A percentile compares a stretch with the other conserved stretches of the same genome.
Evolutionary conservation across 768 basidiomycete genomes (phyloP).

Genomic region (Chalciporus sphaerocephalus): DNA sequence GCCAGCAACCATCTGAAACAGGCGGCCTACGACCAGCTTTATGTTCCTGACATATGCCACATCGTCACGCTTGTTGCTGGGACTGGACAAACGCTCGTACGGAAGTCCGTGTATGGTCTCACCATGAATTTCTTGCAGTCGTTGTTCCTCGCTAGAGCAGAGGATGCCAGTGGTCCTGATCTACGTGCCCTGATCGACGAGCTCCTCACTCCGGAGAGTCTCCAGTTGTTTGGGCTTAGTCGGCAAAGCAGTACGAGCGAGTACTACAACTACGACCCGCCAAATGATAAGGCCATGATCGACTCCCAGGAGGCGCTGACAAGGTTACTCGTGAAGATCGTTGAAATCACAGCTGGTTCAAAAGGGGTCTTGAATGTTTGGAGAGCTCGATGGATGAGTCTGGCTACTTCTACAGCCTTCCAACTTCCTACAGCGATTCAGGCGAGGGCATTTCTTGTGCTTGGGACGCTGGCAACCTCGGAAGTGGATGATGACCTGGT

Average conservation of each 20-base stretch:
- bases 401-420: conserved; percentile 85
- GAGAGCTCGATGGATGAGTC: conserved; percentile 90
- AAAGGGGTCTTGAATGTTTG: conserved; percentile 78
- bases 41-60: conserved; percentile 79
- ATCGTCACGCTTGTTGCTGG: conserved; percentile 73
- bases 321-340: conserved; percentile 54
- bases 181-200: conserved; percentile 62
- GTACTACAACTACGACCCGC: conserved; percentile 53
- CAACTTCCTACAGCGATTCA: conserved; percentile 87
- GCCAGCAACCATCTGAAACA: conserved; percentile 66
- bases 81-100: conserved; percentile 66
- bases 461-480: conserved; percentile 75
- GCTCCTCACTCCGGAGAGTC: conserved; percentile 49
- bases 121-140: conserved; percentile 80
- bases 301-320: conserved; percentile 66
- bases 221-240: conserved; percentile 70
- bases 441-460: conserved; percentile 77
- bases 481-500: conserved; percentile 91
- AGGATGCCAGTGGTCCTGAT: conserved; percentile 56
- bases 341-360: conserved; percentile 63
- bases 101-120: conserved; percentile 78
- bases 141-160: conserved; percentile 54
- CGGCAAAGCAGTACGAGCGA: conserved; percentile 66
- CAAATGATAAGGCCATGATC: conserved; percentile 50
- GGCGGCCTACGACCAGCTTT: conserved; percentile 65